Base-by-base conservation (phyloP, 1,284 basidiomycete species). In the Ceratobasidium theobromae region DNA sequence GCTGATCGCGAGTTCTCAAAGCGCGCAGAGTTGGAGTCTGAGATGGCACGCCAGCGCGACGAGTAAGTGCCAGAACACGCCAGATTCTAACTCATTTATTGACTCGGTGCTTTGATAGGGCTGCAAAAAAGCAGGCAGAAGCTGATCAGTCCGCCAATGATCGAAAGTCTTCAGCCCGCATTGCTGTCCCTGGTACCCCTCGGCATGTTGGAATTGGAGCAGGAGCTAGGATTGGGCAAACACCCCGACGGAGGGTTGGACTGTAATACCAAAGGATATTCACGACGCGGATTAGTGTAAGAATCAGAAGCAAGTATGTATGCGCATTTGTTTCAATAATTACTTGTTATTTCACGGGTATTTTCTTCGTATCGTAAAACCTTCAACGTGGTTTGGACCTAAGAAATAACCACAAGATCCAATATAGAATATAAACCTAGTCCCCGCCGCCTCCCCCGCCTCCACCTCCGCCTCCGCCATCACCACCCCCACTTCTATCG, bases 1-100 rank as follows among this genome's bases (percentile, higher is more conserved):
- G 86, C 89, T 16, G 91, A 94, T 74, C 84, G 88, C 45, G 93
- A 98, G 75, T 95, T 98, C 76, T 93, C 88, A 38, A 91, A 87
- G 77, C 85, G 84, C 73, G 91, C 93, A 0, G 93, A 97, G 76
- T 78, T 97, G 21, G 94, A 98, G 79, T 87, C 84, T 23, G 88
- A 94, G 77, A 95, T 96, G 81, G 91, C 91, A 12, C 82, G 82
- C 67, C 87, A 95, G 73, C 84, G 93, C 62, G 92, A 93, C 79
- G 86, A 86, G 92, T 94, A 75, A 76, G 90, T 84, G n/a, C n/a
- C 0, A 12, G 43, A 16, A 16, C 32, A 16, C 23, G 33, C 51
- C 35, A 49, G 4, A 16, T 62, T 18, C 12, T 27, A 41, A 28
- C 12, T 28, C 52, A 68, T 43, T 58, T 66, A 57, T 28, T 69